phyloP scores from a whole-genome alignment of 768 basidiomycete species.

The Rhodotorula kratochvilovae region DNA sequence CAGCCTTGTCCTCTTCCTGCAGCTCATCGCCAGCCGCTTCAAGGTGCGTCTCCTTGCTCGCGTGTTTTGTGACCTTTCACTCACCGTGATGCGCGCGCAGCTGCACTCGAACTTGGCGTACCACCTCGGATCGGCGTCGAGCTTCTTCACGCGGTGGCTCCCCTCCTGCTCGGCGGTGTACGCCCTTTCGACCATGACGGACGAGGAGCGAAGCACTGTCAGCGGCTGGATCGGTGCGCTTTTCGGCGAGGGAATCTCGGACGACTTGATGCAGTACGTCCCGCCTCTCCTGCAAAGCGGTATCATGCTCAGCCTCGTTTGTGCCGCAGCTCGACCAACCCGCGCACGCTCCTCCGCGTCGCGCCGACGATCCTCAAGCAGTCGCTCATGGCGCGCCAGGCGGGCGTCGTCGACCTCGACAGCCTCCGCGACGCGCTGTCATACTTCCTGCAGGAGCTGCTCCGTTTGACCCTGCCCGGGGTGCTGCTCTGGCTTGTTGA shows the following conservation, averaged over 20 bases:
- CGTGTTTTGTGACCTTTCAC: not conserved
- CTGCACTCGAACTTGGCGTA: conserved; percentile 15
- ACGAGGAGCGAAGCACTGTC: conserved; percentile 17
- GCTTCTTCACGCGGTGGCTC: conserved; percentile 25
- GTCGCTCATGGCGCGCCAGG: conserved; percentile 45
- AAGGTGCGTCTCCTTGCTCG: not conserved
- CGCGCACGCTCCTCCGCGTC: conserved; percentile 46
- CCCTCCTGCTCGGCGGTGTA: conserved; percentile 10
- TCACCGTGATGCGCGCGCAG: not conserved
- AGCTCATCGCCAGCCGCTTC: conserved; percentile 27
- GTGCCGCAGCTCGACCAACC: conserved; percentile 45
- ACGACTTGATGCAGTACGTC: conserved; percentile 40
- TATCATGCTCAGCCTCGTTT: no score
- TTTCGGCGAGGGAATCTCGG: conserved; percentile 43
- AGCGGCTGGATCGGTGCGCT: conserved; percentile 37
- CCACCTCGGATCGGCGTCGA: conserved; percentile 27
- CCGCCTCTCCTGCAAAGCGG: no score
- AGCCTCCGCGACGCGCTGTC: conserved; percentile 48
- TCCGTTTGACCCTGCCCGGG: conserved; percentile 49
- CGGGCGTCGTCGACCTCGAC: conserved; percentile 47
- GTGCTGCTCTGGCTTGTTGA: conserved; percentile 46
- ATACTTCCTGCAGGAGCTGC: conserved; percentile 50
- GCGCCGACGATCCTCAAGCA: conserved; percentile 49
- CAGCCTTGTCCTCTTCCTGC: conserved; percentile 15
- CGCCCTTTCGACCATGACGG: not conserved